These are phyloP conservation scores for Solanum chacoense DNA, from an alignment of 305 asterid species.

Conservation along the genomic window DNA sequence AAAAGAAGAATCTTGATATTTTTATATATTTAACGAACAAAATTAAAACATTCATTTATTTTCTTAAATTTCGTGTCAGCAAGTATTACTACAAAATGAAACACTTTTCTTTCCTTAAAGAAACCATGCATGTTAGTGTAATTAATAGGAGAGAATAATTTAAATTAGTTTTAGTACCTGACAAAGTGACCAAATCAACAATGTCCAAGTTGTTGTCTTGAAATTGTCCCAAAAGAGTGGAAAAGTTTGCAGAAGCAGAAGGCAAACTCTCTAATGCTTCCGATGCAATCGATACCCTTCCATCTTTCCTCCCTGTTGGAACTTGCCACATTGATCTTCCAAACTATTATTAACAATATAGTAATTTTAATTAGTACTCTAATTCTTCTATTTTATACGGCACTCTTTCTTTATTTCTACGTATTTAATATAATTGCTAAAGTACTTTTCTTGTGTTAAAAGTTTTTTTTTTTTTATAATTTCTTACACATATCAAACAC, in stretches of 20 bases:
- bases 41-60: too few relatives aligned
- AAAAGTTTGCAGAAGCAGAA: slow-evolving; percentile 21
- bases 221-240: slow-evolving; percentile 16
- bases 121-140: background rate
- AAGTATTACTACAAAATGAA: background rate
- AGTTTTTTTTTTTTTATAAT: too few relatives aligned
- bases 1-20: background rate
- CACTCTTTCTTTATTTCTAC: background rate
- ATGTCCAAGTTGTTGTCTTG: slow-evolving; percentile 14
- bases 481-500: background rate
- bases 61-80: too few relatives aligned
- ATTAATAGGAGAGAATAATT: background rate
- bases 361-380: background rate
- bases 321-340: slow-evolving; percentile 25
- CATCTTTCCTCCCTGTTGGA: slow-evolving; percentile 31
- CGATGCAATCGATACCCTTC: slow-evolving; percentile 15
- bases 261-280: slow-evolving; percentile 23
- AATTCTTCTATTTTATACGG: rapidly evolving
- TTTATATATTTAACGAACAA: background rate
- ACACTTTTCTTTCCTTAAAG: background rate
- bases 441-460: background rate
- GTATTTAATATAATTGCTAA: background rate
- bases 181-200: slow-evolving; percentile 27
- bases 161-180: slow-evolving; percentile 14
- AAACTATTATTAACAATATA: slow-evolving; percentile 10